A percentile compares a stretch with the other conserved stretches of the same genome.
These are phyloP conservation scores for Astrothelium subdiscretum DNA, from an alignment of 495 filamentous ascomycete species.

Conservation along the genomic window DNA sequence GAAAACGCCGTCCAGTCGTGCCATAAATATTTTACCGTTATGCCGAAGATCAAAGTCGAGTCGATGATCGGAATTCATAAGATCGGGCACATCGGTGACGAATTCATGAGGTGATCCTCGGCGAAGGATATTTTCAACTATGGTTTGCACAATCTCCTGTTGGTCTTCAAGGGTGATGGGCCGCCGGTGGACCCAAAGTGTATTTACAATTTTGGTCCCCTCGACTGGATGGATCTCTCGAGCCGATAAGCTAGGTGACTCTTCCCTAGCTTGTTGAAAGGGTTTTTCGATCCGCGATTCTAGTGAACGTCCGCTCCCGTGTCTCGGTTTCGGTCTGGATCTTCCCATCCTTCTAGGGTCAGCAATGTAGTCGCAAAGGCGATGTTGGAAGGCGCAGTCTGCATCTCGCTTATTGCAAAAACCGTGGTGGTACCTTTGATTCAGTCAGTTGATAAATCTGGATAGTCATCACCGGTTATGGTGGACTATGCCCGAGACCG, in stretches of 20 bases:
- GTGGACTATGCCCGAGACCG: too few species aligned
- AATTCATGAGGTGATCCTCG: background rate
- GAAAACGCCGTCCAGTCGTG: background rate
- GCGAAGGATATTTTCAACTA: background rate
- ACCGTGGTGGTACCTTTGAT: background rate
- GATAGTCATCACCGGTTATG: too few species aligned
- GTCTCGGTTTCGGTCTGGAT: background rate
- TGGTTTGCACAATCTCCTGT: background rate
- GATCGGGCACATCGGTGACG: background rate
- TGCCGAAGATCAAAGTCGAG: background rate
- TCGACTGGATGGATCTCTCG: background rate
- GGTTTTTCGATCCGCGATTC: background rate
- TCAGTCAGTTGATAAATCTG: background rate
- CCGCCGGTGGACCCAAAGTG: background rate
- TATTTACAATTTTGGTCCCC: background rate
- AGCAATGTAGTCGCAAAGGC: background rate
- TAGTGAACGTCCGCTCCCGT: background rate
- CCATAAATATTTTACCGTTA: background rate
- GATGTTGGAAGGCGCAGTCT: background rate
- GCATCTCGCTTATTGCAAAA: background rate
- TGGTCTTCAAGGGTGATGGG: background rate
- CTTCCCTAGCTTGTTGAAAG: background rate
- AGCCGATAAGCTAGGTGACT: background rate
- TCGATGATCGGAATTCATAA: background rate
- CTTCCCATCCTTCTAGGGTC: too few species aligned